Percentiles rank a stretch among this genome's conserved stretches.
Conservation (phyloP, 2,329 filamentous ascomycete species). For the Coniella lustricola region DNA sequence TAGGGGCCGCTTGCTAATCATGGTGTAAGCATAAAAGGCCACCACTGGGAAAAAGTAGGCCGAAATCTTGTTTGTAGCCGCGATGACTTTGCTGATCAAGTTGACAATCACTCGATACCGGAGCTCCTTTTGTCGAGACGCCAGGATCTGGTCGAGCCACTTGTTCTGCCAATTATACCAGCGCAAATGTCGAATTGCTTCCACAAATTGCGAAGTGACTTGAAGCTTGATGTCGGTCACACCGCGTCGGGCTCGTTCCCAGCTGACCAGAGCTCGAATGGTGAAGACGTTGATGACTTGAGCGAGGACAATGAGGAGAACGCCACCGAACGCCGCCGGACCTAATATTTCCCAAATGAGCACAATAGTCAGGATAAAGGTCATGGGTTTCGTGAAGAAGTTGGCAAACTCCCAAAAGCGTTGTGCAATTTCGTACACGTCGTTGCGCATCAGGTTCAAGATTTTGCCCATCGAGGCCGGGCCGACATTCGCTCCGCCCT, state of each 20-base stretch:
- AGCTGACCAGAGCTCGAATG: slow-evolving; percentile 57
- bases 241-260: slow-evolving; percentile 63
- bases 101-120: slow-evolving; percentile 56
- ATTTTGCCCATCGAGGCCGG: slow-evolving; percentile 85
- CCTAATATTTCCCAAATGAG: slow-evolving; percentile 76
- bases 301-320: slow-evolving; percentile 61
- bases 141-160: slow-evolving; percentile 65
- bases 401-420: slow-evolving; percentile 80
- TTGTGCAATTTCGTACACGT: slow-evolving; percentile 76
- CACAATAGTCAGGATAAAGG: slow-evolving; percentile 64
- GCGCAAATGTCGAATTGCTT: slow-evolving; percentile 71
- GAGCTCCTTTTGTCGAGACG: slow-evolving; percentile 61
- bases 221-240: slow-evolving; percentile 75
- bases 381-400: slow-evolving; percentile 70
- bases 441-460: slow-evolving; percentile 75
- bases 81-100: slow-evolving; percentile 56
- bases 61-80: slow-evolving; percentile 62
- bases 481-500: slow-evolving; percentile 15
- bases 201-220: slow-evolving; percentile 77
- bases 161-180: slow-evolving; percentile 79
- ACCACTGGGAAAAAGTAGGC: slow-evolving; percentile 72
- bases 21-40: slow-evolving; percentile 75
- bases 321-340: slow-evolving; percentile 68
- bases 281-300: slow-evolving; percentile 64
- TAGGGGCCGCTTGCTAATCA: slow-evolving; percentile 59